Conservation (phyloP, 2,329 filamentous ascomycete genomes). For the Monilinia laxa region DNA sequence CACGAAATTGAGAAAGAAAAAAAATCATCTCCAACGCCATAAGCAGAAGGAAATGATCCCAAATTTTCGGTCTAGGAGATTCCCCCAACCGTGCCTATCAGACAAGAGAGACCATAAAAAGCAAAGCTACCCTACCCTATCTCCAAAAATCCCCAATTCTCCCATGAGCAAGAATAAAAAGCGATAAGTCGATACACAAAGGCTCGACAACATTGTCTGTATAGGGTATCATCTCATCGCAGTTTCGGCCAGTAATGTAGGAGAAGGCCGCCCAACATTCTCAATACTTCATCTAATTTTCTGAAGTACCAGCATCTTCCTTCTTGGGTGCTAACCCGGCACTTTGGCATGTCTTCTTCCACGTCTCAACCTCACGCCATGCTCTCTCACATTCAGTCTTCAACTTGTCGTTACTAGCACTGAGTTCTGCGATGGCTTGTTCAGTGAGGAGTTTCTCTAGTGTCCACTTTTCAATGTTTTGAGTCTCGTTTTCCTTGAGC, state of each 20-base stretch:
- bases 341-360: conserved; percentile 68
- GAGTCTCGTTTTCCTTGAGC: conserved; percentile 88
- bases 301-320: conserved; percentile 41
- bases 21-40: conserved; percentile 14
- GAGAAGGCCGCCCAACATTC: conserved; percentile 33
- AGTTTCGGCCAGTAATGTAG: conserved; percentile 31
- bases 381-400: conserved; percentile 77
- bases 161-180: conserved; percentile 23
- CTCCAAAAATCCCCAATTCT: conserved; percentile 18
- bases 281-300: conserved; percentile 37
- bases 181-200: conserved; percentile 38
- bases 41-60: neutral
- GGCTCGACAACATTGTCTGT: conserved; percentile 33
- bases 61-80: conserved; percentile 6
- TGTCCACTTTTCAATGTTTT: conserved; percentile 94
- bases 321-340: conserved; percentile 55
- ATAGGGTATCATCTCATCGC: conserved; percentile 38
- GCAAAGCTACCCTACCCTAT: conserved; percentile 20
- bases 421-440: conserved; percentile 85
- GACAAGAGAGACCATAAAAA: conserved; percentile 7
- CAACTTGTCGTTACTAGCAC: conserved; percentile 81
- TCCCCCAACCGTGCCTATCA: conserved; percentile 7
- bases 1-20: neutral
- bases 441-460: conserved; percentile 87
- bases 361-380: conserved; percentile 74